A percentile compares a stretch with the other conserved stretches of the same genome.
phyloP scores from a whole-genome alignment of 305 asterid genomes.

The Ajuga reptans region DNA sequence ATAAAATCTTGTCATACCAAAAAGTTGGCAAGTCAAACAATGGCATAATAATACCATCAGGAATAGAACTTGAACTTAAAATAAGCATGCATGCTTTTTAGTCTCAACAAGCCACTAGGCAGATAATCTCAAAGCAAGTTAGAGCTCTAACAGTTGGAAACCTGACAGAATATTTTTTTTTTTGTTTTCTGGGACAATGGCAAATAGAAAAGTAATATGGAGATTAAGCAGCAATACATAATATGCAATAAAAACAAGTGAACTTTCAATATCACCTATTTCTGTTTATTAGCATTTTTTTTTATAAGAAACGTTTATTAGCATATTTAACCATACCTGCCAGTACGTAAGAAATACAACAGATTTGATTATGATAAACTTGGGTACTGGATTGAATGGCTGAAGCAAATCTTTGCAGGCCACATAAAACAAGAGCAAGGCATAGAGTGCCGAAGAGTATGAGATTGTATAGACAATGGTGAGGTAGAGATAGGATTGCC shows the following conservation, averaged over 20 bases:
- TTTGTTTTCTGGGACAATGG: neutral
- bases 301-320: too few relatives aligned
- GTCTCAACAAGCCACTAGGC: constrained; percentile 5
- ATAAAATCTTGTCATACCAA: neutral
- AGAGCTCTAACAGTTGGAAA: neutral
- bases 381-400: constrained; percentile 98
- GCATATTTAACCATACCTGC: constrained; percentile 53
- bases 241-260: constrained; percentile 3
- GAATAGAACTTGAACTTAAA: neutral
- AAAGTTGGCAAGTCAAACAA: constrained; percentile 6
- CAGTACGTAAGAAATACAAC: constrained; percentile 92
- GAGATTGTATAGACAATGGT: constrained; percentile 92
- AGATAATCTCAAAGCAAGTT: neutral
- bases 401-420: constrained; percentile 94
- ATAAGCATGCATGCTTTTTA: neutral
- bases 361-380: constrained; percentile 84
- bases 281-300: neutral
- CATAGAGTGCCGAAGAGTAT: constrained; percentile 86
- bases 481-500: constrained; percentile 85
- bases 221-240: constrained; percentile 8
- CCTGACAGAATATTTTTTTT: neutral
- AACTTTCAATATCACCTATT: neutral
- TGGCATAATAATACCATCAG: neutral
- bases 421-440: constrained; percentile 84
- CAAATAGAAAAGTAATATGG: constrained; percentile 9